phyloP scores from a whole-genome alignment of 2,329 filamentous ascomycete genomes.

The Thelonectria olida region DNA sequence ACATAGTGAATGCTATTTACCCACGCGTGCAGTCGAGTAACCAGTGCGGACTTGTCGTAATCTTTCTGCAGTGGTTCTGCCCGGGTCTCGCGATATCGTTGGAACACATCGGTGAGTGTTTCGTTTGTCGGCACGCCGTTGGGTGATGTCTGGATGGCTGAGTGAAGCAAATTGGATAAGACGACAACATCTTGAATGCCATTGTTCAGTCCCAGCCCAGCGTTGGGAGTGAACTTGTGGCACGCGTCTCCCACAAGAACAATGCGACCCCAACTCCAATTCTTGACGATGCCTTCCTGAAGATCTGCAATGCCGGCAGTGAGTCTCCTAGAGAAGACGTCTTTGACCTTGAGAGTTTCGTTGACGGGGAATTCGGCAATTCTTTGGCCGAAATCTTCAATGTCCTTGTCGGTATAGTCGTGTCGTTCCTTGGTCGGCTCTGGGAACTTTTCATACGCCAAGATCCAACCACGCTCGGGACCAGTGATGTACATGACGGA shows the following conservation, averaged over 20 bases:
- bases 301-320: constrained; percentile 39
- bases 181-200: constrained; percentile 14
- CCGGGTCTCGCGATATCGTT: constrained; percentile 31
- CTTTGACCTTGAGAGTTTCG: constrained; percentile 18
- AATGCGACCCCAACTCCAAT: constrained; percentile 41
- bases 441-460: constrained; percentile 44
- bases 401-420: constrained; percentile 6
- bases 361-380: constrained; percentile 10
- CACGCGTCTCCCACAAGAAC: constrained; percentile 46
- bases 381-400: neutral
- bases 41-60: constrained; percentile 20
- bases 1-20: constrained; percentile 37
- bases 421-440: neutral
- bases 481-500: constrained; percentile 44
- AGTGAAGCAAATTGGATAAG: neutral
- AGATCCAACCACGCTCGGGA: constrained; percentile 42
- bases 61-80: constrained; percentile 21
- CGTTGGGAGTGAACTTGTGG: constrained; percentile 48
- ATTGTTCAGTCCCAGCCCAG: constrained; percentile 43
- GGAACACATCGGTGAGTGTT: constrained; percentile 24
- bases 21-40: constrained; percentile 40
- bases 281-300: constrained; percentile 43
- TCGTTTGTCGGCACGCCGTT: neutral
- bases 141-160: neutral
- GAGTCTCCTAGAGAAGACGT: neutral